Percentiles rank a stretch among this genome's conserved stretches.
Evolutionary conservation across 1,284 basidiomycete genomes (phyloP).

Genomic region (Boletus semigastroideus): DNA sequence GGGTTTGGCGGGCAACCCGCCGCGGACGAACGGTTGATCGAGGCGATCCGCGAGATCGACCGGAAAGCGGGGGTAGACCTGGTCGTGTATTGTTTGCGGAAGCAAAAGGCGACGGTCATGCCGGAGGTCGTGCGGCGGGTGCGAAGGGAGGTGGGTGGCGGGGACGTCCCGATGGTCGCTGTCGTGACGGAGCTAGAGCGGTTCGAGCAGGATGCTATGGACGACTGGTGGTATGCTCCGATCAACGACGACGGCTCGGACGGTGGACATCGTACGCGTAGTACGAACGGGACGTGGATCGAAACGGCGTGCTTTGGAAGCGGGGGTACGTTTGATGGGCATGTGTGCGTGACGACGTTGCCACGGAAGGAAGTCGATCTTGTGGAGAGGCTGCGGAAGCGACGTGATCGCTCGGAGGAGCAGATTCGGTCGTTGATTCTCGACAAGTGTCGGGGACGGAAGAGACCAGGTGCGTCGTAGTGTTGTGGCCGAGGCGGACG

Average conservation of each 20-base stretch:
- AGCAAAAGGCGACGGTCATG: constrained; percentile 19
- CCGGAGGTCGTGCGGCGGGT: constrained; percentile 12
- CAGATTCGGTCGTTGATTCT: constrained; percentile 15
- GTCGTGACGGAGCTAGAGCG: constrained; percentile 31
- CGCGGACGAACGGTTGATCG: constrained; percentile 12
- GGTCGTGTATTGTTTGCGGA: constrained; percentile 25
- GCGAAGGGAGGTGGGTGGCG: not conserved
- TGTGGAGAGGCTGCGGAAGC: constrained; percentile 11
- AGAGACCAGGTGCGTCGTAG: constrained; percentile 15
- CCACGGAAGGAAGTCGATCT: constrained; percentile 14
- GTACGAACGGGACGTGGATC: constrained; percentile 20
- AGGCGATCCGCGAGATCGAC: constrained; percentile 19
- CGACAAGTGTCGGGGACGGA: constrained; percentile 8
- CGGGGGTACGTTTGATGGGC: constrained; percentile 19
- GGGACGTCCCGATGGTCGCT: constrained; percentile 23
- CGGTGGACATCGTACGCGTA: too few species aligned
- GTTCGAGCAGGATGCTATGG: constrained; percentile 22
- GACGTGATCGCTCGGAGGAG: constrained; percentile 18
- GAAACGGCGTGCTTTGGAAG: constrained; percentile 13
- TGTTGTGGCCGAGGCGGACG: not conserved
- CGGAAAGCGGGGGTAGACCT: constrained; percentile 17
- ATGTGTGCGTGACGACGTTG: constrained; percentile 32
- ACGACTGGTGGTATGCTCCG: constrained; percentile 27
- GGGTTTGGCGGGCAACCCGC: constrained; percentile 13
- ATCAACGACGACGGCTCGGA: not conserved